phyloP scores from a whole-genome alignment of 1,284 basidiomycete genomes.

The Trametes pubescens region DNA sequence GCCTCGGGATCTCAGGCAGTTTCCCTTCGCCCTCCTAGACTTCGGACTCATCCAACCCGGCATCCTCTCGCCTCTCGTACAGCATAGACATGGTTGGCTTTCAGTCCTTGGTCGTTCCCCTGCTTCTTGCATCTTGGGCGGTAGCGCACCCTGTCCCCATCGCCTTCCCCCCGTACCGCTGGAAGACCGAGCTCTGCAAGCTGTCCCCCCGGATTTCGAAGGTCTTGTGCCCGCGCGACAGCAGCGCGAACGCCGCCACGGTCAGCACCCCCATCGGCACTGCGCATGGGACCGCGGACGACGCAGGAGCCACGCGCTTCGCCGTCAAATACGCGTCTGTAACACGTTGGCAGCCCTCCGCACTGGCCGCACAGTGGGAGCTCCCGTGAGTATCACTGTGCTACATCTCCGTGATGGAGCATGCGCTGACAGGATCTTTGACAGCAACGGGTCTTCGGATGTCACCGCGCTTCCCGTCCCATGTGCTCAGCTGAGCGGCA shows the following conservation, averaged over 20 bases:
- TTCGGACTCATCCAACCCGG: slow-evolving; percentile 25
- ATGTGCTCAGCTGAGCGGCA: slow-evolving; percentile 70
- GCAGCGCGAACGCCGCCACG: slow-evolving; percentile 35
- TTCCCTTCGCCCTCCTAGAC: slow-evolving; percentile 28
- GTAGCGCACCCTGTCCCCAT: slow-evolving; percentile 40
- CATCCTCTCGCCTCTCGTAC: slow-evolving; percentile 29
- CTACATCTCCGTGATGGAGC: slow-evolving; percentile 1
- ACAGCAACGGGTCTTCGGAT: slow-evolving; percentile 61
- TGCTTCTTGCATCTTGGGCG: slow-evolving; percentile 45
- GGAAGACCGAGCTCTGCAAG: slow-evolving; percentile 51
- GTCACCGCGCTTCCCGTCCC: slow-evolving; percentile 66
- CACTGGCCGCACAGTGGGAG: slow-evolving; percentile 60
- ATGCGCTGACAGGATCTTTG: slow-evolving; percentile 10
- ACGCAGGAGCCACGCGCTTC: slow-evolving; percentile 60
- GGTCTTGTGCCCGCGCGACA: slow-evolving; percentile 51
- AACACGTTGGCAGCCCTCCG: slow-evolving; percentile 64
- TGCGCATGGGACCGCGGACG: slow-evolving; percentile 60
- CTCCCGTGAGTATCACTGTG: slow-evolving; percentile 59
- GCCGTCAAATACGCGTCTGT: slow-evolving; percentile 72
- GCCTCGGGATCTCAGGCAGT: slow-evolving; percentile 35
- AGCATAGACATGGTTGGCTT: slow-evolving; percentile 49
- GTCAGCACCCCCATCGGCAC: slow-evolving; percentile 60
- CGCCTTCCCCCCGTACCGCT: slow-evolving; percentile 38
- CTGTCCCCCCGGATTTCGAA: slow-evolving; percentile 51
- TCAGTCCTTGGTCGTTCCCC: slow-evolving; percentile 44